These are phyloP conservation scores for Pilatotrama ljubarskyi DNA, from an alignment of 768 basidiomycete species.

Conservation along the genomic window DNA sequence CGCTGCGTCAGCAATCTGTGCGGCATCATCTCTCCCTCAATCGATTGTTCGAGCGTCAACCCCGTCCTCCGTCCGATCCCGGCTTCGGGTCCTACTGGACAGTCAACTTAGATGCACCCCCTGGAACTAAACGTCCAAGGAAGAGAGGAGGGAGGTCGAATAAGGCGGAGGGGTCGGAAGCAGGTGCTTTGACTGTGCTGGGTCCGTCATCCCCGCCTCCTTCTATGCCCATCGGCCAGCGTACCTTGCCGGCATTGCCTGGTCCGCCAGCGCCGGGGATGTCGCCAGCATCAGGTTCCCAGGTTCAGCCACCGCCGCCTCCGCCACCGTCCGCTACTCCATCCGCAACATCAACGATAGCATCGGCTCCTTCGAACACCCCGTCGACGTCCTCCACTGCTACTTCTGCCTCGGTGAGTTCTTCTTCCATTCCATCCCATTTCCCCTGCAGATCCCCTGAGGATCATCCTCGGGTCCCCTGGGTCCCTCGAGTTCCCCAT, in stretches of 20 bases:
- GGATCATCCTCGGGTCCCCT: slow-evolving; percentile 1
- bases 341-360: slow-evolving; percentile 1
- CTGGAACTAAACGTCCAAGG: slow-evolving; percentile 82
- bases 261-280: slow-evolving; percentile 7
- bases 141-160: slow-evolving; percentile 66
- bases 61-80: slow-evolving; percentile 80
- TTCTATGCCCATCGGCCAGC: slow-evolving; percentile 5
- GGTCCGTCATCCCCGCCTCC: slow-evolving; percentile 4
- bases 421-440: neutral
- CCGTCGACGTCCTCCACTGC: slow-evolving; percentile 12
- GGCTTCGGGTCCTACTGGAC: slow-evolving; percentile 91
- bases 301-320: neutral
- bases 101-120: slow-evolving; percentile 82
- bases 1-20: slow-evolving; percentile 70
- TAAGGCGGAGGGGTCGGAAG: slow-evolving; percentile 32
- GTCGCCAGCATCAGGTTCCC: slow-evolving; percentile 1
- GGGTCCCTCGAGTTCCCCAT: slow-evolving; percentile 3
- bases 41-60: slow-evolving; percentile 78
- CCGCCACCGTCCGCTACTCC: slow-evolving; percentile 16
- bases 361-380: slow-evolving; percentile 7
- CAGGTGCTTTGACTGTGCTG: slow-evolving; percentile 8
- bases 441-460: slow-evolving; percentile 4
- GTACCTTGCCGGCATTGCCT: slow-evolving; percentile 3
- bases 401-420: slow-evolving; percentile 12
- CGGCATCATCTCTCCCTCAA: slow-evolving; percentile 83